These are phyloP conservation scores for Asterophora parasitica DNA, from an alignment of 768 basidiomycete genomes.

Conservation along the genomic window DNA sequence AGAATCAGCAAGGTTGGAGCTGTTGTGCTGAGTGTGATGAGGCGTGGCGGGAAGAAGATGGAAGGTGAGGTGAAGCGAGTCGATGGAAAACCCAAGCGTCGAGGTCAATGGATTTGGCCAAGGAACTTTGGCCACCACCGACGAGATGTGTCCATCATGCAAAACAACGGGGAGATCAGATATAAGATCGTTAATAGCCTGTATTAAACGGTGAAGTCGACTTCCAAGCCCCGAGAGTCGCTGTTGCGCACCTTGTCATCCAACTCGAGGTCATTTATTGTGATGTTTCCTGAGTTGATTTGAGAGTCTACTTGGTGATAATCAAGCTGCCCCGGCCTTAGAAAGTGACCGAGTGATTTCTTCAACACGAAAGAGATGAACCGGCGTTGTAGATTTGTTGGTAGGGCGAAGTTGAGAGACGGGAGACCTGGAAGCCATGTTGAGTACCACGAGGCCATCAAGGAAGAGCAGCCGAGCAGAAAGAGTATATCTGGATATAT, in stretches of 20 bases:
- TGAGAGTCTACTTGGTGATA: conserved; percentile 85
- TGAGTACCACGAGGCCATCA: conserved; percentile 52
- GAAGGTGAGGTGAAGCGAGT: conserved; percentile 66
- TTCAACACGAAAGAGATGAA: conserved; percentile 89
- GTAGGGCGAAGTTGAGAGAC: conserved; percentile 58
- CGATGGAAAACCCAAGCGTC: conserved; percentile 62
- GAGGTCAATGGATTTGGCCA: conserved; percentile 83
- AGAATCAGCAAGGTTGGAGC: conserved; percentile 61
- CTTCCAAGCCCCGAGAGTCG: conserved; percentile 2
- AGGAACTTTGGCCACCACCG: conserved; percentile 74
- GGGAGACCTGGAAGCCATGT: conserved; percentile 63
- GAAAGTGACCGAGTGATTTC: conserved; percentile 76
- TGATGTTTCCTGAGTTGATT: conserved; percentile 86
- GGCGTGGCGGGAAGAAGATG: conserved; percentile 33
- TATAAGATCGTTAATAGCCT: conserved; percentile 80
- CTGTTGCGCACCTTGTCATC: conserved; percentile 57
- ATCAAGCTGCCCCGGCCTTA: conserved; percentile 88
- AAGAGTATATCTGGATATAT: background rate
- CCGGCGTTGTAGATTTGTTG: conserved; percentile 74
- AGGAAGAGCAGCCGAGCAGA: background rate
- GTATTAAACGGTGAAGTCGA: conserved; percentile 14
- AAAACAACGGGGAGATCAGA: conserved; percentile 61
- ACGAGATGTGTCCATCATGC: conserved; percentile 66
- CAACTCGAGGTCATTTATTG: conserved; percentile 79
- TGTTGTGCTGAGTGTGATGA: conserved; percentile 18